Percentiles rank a stretch among this genome's conserved stretches.
Evolutionary conservation across 257 asterid genomes (phyloP).

Genomic region (Plantago elongata): DNA sequence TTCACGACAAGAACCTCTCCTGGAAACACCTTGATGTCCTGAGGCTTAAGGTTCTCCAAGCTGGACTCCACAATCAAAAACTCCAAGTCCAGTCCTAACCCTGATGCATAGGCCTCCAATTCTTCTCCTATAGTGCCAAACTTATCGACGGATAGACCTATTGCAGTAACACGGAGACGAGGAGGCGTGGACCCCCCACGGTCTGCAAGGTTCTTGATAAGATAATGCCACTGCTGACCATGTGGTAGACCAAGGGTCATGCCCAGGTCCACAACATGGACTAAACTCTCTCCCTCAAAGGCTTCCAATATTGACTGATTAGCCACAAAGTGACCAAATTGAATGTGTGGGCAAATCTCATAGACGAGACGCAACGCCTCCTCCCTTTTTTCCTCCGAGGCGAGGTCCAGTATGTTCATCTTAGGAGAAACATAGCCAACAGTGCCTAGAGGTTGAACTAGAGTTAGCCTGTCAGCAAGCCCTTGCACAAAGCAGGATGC

Average conservation of each 20-base stretch:
- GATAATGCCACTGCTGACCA: constrained; percentile 67
- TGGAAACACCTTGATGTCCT: constrained; percentile 38
- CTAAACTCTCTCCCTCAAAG: constrained; percentile 89
- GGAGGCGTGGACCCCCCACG: constrained; percentile 24
- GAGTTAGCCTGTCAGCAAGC: constrained; percentile 52
- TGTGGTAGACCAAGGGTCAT: constrained; percentile 65
- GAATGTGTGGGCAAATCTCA: constrained; percentile 59
- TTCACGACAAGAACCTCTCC: constrained; percentile 63
- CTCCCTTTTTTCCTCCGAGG: constrained; percentile 42
- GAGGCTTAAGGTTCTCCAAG: constrained; percentile 47
- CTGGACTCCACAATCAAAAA: constrained; percentile 50
- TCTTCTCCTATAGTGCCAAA: constrained; percentile 49
- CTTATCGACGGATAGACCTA: constrained; percentile 40
- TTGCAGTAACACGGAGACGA: constrained; percentile 50
- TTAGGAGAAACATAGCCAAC: constrained; percentile 42
- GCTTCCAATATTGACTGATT: constrained; percentile 67
- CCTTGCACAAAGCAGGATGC: constrained; percentile 81
- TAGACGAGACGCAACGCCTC: constrained; percentile 58
- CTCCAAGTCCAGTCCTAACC: constrained; percentile 38
- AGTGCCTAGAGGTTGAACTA: constrained; percentile 68
- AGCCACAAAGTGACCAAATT: constrained; percentile 67
- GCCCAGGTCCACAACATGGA: constrained; percentile 77
- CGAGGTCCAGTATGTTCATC: constrained; percentile 33
- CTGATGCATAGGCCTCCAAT: constrained; percentile 43
- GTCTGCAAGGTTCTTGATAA: constrained; percentile 49